Evolutionary conservation across 768 basidiomycete genomes (phyloP).

Genomic region (Megacollybia marginata): DNA sequence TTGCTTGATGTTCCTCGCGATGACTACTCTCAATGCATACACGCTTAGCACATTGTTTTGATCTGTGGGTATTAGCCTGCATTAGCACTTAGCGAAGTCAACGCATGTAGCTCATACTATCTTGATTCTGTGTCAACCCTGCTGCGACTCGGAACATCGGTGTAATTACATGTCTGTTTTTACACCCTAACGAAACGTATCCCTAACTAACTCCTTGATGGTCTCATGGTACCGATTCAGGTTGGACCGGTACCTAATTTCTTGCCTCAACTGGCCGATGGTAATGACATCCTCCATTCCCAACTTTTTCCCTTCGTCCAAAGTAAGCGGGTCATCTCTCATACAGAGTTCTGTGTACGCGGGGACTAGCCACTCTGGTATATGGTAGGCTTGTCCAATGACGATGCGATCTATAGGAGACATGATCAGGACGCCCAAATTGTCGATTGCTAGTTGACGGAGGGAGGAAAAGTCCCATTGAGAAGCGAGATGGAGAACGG

Average conservation of each 20-base stretch:
- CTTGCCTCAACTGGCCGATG: conserved; percentile 11
- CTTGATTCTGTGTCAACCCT: too few relatives aligned
- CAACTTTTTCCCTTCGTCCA: conserved; percentile 9
- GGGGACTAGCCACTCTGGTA: conserved; percentile 11
- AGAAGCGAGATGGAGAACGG: conserved; percentile 27
- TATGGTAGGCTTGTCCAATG: conserved; percentile 4
- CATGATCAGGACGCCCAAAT: neutral
- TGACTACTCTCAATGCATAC: conserved; percentile 43
- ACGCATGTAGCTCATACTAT: too few relatives aligned
- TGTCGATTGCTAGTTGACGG: conserved; percentile 17
- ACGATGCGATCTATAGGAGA: conserved; percentile 6
- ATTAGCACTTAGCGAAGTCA: too few relatives aligned
- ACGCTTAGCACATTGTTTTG: conserved; percentile 35
- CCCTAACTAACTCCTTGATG: conserved; percentile 6
- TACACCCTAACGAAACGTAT: conserved; percentile 2
- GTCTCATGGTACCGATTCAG: conserved; percentile 11
- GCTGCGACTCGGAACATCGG: too few relatives aligned
- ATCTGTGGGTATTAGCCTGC: neutral
- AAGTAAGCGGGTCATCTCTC: conserved; percentile 6
- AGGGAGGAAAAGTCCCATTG: conserved; percentile 24
- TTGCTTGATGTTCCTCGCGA: conserved; percentile 41
- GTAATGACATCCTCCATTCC: conserved; percentile 9
- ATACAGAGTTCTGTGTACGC: conserved; percentile 11
- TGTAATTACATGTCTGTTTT: too few relatives aligned
- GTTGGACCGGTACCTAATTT: conserved; percentile 10